Conservation (phyloP, 2,329 filamentous ascomycete genomes). For the Penicillium sp. region DNA sequence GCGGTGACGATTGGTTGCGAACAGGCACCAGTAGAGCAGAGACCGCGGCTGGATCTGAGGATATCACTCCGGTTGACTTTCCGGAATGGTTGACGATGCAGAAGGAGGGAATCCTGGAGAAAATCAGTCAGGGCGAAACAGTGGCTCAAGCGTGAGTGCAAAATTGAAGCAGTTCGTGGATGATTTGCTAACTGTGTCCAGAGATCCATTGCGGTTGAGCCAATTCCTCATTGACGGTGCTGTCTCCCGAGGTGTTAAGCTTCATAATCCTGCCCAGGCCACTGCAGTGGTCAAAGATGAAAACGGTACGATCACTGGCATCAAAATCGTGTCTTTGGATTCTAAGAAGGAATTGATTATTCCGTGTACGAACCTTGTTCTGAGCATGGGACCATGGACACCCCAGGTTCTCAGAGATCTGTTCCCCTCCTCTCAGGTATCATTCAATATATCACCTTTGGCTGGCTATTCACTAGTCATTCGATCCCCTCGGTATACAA, state of each 20-base stretch:
- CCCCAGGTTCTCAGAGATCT: constrained; percentile 62
- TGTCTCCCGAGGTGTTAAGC: constrained; percentile 59
- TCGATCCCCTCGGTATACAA: constrained; percentile 53
- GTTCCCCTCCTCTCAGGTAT: constrained; percentile 57
- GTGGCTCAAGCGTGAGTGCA: constrained; percentile 63
- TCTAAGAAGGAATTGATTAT: constrained; percentile 39
- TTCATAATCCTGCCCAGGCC: constrained; percentile 65
- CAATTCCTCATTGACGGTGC: constrained; percentile 63
- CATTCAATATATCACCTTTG: constrained; percentile 60
- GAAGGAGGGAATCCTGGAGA: constrained; percentile 57
- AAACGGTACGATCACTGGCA: constrained; percentile 51
- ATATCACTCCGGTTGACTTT: constrained; percentile 36
- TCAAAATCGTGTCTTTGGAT: constrained; percentile 51
- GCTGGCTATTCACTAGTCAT: constrained; percentile 73
- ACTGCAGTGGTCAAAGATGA: constrained; percentile 54
- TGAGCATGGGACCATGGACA: constrained; percentile 72
- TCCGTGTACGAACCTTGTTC: constrained; percentile 64
- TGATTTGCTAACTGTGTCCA: constrained; percentile 30
- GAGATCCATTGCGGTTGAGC: constrained; percentile 66
- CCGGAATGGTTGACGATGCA: constrained; percentile 61
- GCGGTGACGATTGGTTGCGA: constrained; percentile 64
- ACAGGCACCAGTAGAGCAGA: constrained; percentile 64
- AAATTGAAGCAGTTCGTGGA: background rate
- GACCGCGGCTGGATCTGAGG: constrained; percentile 45
- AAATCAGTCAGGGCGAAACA: constrained; percentile 60